Evolutionary conservation across 306 rosid genomes (phyloP).

Genomic region (Quercus mongolica): DNA sequence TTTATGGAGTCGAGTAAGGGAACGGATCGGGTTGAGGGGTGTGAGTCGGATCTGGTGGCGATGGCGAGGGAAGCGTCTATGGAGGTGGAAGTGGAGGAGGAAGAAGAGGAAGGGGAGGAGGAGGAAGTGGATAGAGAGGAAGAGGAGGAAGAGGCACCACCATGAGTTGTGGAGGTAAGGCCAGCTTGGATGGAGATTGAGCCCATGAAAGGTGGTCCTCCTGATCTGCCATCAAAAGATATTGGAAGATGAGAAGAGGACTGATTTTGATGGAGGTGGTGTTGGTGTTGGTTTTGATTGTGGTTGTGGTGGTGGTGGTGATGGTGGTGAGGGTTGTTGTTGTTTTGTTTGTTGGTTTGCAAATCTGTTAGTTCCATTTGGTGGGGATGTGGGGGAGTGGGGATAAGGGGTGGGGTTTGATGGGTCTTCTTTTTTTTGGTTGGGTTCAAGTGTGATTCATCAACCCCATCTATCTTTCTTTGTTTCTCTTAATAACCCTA

Average conservation of each 20-base stretch:
- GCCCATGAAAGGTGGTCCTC: constrained; percentile 52
- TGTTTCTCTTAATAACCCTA: not conserved
- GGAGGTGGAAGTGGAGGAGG: constrained; percentile 32
- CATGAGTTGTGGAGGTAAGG: constrained; percentile 5
- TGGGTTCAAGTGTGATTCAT: constrained; percentile 25
- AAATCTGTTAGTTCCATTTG: constrained; percentile 78
- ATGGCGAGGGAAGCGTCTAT: constrained; percentile 79
- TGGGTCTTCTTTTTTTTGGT: not conserved
- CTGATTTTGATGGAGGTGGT: constrained; percentile 26
- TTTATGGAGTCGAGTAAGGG: constrained; percentile 29
- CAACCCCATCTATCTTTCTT: constrained; percentile 2
- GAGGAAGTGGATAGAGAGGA: constrained; percentile 25
- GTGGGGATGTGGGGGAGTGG: constrained; percentile 30
- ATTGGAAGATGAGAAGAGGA: constrained; percentile 38
- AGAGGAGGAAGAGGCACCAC: constrained; percentile 16
- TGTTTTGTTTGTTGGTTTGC: constrained; percentile 55
- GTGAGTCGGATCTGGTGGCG: constrained; percentile 78
- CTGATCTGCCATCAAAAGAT: constrained; percentile 65
- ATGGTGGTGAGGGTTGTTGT: constrained; percentile 20
- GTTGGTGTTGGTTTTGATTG: constrained; percentile 2
- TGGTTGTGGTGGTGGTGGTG: constrained; percentile 17
- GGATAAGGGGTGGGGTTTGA: not conserved
- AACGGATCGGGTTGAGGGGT: constrained; percentile 25
- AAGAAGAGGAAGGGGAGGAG: constrained; percentile 32
- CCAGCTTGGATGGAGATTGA: constrained; percentile 60